Evolutionary conservation across 139 green algal species (phyloP).

Genomic region (Edaphochlamys debaryana): DNA sequence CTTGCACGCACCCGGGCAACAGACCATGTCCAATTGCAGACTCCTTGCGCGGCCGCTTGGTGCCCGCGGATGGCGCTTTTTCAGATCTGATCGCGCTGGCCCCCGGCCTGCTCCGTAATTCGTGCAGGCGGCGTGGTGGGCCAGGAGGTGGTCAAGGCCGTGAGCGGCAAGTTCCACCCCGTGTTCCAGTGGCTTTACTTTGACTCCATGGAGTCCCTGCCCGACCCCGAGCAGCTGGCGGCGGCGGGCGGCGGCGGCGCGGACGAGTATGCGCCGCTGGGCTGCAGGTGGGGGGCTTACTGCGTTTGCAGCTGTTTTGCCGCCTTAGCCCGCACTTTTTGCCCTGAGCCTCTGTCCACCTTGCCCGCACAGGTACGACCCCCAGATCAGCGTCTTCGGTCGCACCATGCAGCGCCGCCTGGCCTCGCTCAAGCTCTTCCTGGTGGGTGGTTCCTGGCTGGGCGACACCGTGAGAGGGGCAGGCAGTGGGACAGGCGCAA

Average conservation of each 20-base stretch:
- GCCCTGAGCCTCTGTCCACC: too few species aligned
- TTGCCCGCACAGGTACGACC: constrained; percentile 80
- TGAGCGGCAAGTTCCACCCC: constrained; percentile 96
- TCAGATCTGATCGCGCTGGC: too few species aligned
- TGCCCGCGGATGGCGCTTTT: too few species aligned
- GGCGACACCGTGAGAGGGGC: too few species aligned
- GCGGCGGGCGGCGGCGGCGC: constrained; percentile 43
- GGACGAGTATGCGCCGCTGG: constrained; percentile 72
- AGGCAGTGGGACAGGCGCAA: too few species aligned
- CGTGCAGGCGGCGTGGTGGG: constrained; percentile 90
- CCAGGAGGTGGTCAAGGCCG: constrained; percentile 98
- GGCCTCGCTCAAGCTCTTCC: constrained; percentile 83
- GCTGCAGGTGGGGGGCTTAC: constrained; percentile 63
- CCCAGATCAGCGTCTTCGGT: constrained; percentile 92
- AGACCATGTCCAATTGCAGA: too few species aligned
- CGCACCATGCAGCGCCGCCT: constrained; percentile 79
- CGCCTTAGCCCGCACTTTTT: background rate
- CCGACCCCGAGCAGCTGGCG: constrained; percentile 46
- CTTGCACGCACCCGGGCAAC: too few species aligned
- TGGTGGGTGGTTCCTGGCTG: too few species aligned
- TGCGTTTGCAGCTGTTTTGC: background rate
- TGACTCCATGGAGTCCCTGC: constrained; percentile 85
- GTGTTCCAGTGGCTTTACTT: constrained; percentile 96
- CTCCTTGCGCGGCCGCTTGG: too few species aligned
- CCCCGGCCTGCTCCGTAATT: too few species aligned